Percentiles rank a stretch among this genome's conserved stretches.
Conservation (phyloP, 345 rosid genomes). For the Orychophragmus violaceus region DNA sequence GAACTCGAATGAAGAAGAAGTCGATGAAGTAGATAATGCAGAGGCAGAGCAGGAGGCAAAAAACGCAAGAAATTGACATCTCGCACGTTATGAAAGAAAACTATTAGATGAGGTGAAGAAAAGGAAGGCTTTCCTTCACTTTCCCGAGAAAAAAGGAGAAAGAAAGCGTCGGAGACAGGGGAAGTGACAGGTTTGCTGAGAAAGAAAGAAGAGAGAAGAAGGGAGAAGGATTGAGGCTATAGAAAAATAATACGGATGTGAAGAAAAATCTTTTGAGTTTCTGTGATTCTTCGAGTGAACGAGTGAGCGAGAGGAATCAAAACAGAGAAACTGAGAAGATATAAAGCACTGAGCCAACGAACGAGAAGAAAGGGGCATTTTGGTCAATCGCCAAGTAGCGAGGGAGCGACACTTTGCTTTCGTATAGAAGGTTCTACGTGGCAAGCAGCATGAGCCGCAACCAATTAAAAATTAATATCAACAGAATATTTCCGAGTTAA, state of each 20-base stretch:
- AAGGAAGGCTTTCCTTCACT: background rate
- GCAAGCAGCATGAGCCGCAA: background rate
- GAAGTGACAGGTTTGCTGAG: conserved; percentile 17
- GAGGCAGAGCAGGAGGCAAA: background rate
- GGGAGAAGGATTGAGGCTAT: background rate
- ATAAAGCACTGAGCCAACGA: background rate
- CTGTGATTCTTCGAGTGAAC: background rate
- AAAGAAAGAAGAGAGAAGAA: conserved; percentile 3
- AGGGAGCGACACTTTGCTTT: background rate
- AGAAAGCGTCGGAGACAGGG: conserved; percentile 31
- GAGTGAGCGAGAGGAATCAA: background rate
- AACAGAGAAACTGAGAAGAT: conserved; percentile 8
- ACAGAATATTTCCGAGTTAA: too few species aligned
- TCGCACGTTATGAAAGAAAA: background rate
- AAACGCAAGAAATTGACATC: background rate
- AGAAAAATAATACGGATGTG: background rate
- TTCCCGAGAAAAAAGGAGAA: background rate
- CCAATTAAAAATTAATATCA: background rate
- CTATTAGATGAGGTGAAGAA: background rate
- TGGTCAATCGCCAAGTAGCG: background rate
- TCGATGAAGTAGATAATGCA: background rate
- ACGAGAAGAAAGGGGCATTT: background rate
- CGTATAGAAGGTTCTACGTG: background rate
- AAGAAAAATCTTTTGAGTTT: conserved; percentile 3
- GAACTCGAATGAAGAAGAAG: background rate